These are phyloP conservation scores for Stephanocyclus meneghinianus DNA, from an alignment of 352 stramenopile species.

Conservation along the genomic window DNA sequence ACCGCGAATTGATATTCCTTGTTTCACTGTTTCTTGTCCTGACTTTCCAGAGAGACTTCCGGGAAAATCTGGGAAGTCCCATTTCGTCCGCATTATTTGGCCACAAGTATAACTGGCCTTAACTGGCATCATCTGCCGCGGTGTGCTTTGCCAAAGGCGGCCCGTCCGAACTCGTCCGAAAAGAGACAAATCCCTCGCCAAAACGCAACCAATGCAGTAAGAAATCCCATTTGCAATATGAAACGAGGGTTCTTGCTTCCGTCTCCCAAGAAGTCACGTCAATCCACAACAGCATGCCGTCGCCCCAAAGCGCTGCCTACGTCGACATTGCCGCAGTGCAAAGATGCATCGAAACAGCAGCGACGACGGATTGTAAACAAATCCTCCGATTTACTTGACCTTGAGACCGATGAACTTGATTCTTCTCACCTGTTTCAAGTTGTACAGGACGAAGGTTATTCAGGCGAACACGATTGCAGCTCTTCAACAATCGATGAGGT, in stretches of 20 bases:
- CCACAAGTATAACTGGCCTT: too few relatives aligned
- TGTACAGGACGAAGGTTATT: background rate
- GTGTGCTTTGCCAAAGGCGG: too few relatives aligned
- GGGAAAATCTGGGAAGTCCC: too few relatives aligned
- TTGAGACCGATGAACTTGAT: background rate
- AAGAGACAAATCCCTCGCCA: too few relatives aligned
- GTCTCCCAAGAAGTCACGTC: background rate
- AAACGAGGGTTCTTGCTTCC: constrained; percentile 26
- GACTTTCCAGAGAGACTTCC: too few relatives aligned
- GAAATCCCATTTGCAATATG: background rate
- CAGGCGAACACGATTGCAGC: background rate
- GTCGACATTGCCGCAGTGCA: constrained; percentile 6
- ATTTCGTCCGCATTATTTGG: too few relatives aligned
- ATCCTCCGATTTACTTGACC: constrained; percentile 29
- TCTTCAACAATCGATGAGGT: background rate
- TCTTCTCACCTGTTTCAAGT: background rate
- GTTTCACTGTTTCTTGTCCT: too few relatives aligned
- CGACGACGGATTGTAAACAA: constrained; percentile 10
- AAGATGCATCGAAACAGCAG: background rate
- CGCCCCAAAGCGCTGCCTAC: background rate
- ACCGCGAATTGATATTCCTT: too few relatives aligned
- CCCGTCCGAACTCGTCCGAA: too few relatives aligned
- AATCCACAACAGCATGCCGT: constrained; percentile 6
- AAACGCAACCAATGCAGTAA: too few relatives aligned
- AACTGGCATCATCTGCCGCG: too few relatives aligned